Evolutionary conservation across 257 asterid species (phyloP).

Genomic region (Solanum ahanhuiri): DNA sequence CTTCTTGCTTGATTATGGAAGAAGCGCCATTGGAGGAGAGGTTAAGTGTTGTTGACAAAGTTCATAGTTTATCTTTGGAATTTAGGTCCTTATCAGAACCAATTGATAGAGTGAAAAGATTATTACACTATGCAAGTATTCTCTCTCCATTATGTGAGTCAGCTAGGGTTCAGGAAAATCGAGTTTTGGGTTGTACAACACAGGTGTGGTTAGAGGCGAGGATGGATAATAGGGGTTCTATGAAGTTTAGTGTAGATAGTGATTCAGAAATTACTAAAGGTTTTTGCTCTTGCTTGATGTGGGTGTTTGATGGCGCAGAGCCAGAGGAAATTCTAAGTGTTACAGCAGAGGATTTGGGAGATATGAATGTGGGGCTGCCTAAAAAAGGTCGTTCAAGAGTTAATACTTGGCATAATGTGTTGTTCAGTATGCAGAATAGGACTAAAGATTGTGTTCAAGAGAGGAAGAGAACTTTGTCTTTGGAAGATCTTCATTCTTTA

Average conservation of each 20-base stretch:
- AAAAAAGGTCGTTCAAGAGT: conserved; percentile 54
- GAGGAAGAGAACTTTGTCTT: not conserved
- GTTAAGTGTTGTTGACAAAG: conserved; percentile 36
- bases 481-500: conserved; percentile 13
- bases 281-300: conserved; percentile 64
- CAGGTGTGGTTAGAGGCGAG: conserved; percentile 32
- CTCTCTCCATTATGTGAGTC: conserved; percentile 22
- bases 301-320: conserved; percentile 60
- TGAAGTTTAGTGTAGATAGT: conserved; percentile 48
- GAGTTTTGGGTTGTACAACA: conserved; percentile 35
- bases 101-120: conserved; percentile 31
- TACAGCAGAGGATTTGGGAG: conserved; percentile 48
- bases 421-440: conserved; percentile 61
- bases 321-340: conserved; percentile 55
- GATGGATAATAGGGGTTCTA: conserved; percentile 19
- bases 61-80: conserved; percentile 23
- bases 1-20: conserved; percentile 6
- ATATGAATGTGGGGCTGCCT: conserved; percentile 57
- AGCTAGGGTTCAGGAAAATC: conserved; percentile 17
- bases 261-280: conserved; percentile 84
- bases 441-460: conserved; percentile 38
- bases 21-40: conserved; percentile 2
- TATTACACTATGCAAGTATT: conserved; percentile 30
- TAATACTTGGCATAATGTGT: conserved; percentile 80
- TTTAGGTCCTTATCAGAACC: conserved; percentile 26